phyloP scores from a whole-genome alignment of 768 basidiomycete genomes.

The Xanthoconium stramineum region DNA sequence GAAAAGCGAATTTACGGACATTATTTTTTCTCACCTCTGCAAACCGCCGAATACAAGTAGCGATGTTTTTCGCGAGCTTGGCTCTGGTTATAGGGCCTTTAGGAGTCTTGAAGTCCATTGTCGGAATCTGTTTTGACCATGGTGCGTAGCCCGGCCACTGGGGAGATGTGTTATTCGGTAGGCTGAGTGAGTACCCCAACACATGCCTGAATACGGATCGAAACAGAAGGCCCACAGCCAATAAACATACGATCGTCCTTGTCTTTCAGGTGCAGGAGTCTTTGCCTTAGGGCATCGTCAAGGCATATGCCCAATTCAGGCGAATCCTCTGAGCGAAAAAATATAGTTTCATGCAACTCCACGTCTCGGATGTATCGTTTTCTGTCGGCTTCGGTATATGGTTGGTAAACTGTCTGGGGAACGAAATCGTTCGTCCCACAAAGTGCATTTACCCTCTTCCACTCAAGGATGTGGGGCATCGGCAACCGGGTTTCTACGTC shows the following conservation, averaged over 20 bases:
- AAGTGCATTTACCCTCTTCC: conserved; percentile 19
- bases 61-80: conserved; percentile 78
- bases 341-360: conserved; percentile 58
- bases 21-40: conserved; percentile 42
- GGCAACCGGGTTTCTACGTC: conserved; percentile 19
- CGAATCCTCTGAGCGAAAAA: conserved; percentile 54
- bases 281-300: conserved; percentile 59
- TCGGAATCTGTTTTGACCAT: conserved; percentile 82
- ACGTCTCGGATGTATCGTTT: conserved; percentile 76
- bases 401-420: conserved; percentile 70
- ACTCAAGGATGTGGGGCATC: conserved; percentile 26
- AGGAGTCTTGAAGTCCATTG: conserved; percentile 75
- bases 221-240: conserved; percentile 74
- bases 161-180: not conserved
- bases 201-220: conserved; percentile 70
- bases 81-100: conserved; percentile 73
- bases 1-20: not conserved
- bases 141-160: conserved; percentile 80
- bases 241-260: conserved; percentile 69
- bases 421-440: conserved; percentile 48
- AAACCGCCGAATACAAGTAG: conserved; percentile 72
- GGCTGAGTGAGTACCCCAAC: not conserved
- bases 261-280: conserved; percentile 49
- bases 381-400: conserved; percentile 73
- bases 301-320: conserved; percentile 60